phyloP scores from a whole-genome alignment of 352 stramenopile genomes.

The Paralagenidium karlingii region DNA sequence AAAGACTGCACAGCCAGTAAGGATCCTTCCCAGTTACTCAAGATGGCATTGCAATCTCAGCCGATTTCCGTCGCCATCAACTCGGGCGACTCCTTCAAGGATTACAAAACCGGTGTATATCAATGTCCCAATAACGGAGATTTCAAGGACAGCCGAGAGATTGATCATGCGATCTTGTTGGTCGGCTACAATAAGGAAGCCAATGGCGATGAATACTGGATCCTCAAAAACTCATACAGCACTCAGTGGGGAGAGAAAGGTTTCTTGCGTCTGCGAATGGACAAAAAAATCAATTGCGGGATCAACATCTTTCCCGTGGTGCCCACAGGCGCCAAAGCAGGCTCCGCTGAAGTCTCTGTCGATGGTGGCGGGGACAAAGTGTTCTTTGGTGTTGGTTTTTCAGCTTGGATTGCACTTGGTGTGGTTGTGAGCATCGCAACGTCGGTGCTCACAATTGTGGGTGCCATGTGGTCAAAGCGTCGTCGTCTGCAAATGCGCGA shows the following conservation, averaged over 20 bases:
- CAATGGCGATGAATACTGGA: slow-evolving; percentile 33
- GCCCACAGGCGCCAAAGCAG: slow-evolving; percentile 33
- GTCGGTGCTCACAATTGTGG: slow-evolving; percentile 13
- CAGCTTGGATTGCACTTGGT: slow-evolving; percentile 15
- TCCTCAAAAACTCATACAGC: slow-evolving; percentile 78
- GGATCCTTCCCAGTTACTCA: slow-evolving; percentile 46
- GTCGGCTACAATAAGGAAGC: slow-evolving; percentile 39
- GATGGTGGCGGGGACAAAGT: slow-evolving; percentile 28
- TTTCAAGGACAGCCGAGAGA: slow-evolving; percentile 35
- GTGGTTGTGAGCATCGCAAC: slow-evolving; percentile 9
- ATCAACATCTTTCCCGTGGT: slow-evolving; percentile 65
- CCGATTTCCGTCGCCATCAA: slow-evolving; percentile 71
- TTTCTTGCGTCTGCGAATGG: slow-evolving; percentile 43
- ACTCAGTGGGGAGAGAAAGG: slow-evolving; percentile 55
- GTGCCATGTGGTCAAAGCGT: slow-evolving; percentile 12
- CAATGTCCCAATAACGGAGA: slow-evolving; percentile 54
- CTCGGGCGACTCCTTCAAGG: slow-evolving; percentile 60
- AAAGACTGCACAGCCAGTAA: slow-evolving; percentile 32
- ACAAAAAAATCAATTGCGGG: slow-evolving; percentile 68
- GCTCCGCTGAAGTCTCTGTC: slow-evolving; percentile 21
- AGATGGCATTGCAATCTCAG: slow-evolving; percentile 49
- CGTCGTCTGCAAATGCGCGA: too few species aligned
- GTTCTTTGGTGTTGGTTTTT: slow-evolving; percentile 19
- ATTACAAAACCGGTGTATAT: slow-evolving; percentile 72
- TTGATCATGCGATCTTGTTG: slow-evolving; percentile 63